Evolutionary conservation across 345 rosid species (phyloP), one percentile per base, ranked within the genome.

Genomic region (Cardiospermum halicacabum): DNA sequence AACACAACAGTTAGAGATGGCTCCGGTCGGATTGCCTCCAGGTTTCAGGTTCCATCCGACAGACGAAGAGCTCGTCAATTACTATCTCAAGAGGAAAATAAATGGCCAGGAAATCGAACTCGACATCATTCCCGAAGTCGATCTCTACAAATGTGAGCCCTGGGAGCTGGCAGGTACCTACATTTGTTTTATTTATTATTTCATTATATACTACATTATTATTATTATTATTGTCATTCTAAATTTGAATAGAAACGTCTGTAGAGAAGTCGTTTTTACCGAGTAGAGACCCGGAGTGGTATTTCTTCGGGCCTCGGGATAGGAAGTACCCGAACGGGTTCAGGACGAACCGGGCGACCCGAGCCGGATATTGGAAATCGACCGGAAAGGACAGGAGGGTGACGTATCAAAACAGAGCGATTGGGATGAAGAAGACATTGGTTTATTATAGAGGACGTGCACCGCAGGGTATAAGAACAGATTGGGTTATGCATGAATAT

Each of bases 121-220:
- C 48, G 98, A 92, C 76, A 92, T 92, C 49, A 92, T 92, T 58
- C 98, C 98, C 1, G 98, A 92, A 69, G 89, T 92, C 65, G 98
- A 92, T 78, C 94, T 92, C 76, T 92, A 92, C 89, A 92, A 92
- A 85, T 87, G 96, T 51, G 98, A 92, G 83, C 98, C 98, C 1
- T 92, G 98, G 98, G 98, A 92, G 62, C 72, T 89, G 63, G 78
- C 98, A 74, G 97, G 97, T 84, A 58, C 7, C 27, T 18, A 1
- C 22, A 40, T 27, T 49, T 9, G 2, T 50, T 43, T 36, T 40
- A 45, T 10, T 58, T 26, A 3, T 50, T 26, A 18, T 47, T 13
- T 2, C 31, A 12, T 42, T n/a, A n/a, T n/a, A n/a, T n/a, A n/a
- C n/a, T n/a, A n/a, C n/a, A n/a, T n/a, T n/a, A n/a, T n/a, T n/a